Evolutionary conservation across 2,329 filamentous ascomycete species (phyloP).

Genomic region (Venturia carpophila): DNA sequence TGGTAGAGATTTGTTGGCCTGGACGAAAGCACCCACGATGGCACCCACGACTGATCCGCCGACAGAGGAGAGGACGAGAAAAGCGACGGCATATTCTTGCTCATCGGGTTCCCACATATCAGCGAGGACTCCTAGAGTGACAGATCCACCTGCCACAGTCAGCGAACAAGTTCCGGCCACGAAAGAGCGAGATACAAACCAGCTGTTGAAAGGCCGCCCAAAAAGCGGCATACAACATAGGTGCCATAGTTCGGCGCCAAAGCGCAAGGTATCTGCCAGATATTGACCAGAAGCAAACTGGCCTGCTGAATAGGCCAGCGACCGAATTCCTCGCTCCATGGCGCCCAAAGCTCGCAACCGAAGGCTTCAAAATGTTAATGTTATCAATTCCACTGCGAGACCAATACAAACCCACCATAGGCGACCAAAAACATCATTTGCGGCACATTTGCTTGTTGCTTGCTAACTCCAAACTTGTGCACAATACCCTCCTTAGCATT

Average conservation of each 20-base stretch:
- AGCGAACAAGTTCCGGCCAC: conserved; percentile 24
- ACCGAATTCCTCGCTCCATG: conserved; percentile 78
- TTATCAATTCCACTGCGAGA: background rate
- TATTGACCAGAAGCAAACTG: conserved; percentile 66
- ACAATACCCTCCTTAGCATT: conserved; percentile 46
- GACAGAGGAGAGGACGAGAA: conserved; percentile 68
- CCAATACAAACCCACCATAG: conserved; percentile 47
- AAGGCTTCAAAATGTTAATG: conserved; percentile 37
- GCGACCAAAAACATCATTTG: conserved; percentile 70
- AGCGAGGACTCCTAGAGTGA: conserved; percentile 57
- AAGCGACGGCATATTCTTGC: conserved; percentile 51
- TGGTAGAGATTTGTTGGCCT: conserved; percentile 51
- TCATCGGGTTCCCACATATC: conserved; percentile 53
- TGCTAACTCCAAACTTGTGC: conserved; percentile 59
- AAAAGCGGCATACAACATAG: conserved; percentile 60
- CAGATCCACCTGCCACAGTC: conserved; percentile 48
- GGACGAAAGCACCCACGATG: conserved; percentile 69
- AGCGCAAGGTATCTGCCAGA: conserved; percentile 57
- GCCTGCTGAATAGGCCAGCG: conserved; percentile 67
- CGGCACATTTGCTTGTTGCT: conserved; percentile 62
- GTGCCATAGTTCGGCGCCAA: conserved; percentile 59
- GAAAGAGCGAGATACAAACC: conserved; percentile 39
- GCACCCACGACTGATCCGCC: conserved; percentile 69
- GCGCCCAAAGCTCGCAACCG: conserved; percentile 81
- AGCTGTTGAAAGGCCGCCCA: conserved; percentile 58